phyloP scores from a whole-genome alignment of 2,329 filamentous ascomycete genomes.

The Curvularia verruculosa region DNA sequence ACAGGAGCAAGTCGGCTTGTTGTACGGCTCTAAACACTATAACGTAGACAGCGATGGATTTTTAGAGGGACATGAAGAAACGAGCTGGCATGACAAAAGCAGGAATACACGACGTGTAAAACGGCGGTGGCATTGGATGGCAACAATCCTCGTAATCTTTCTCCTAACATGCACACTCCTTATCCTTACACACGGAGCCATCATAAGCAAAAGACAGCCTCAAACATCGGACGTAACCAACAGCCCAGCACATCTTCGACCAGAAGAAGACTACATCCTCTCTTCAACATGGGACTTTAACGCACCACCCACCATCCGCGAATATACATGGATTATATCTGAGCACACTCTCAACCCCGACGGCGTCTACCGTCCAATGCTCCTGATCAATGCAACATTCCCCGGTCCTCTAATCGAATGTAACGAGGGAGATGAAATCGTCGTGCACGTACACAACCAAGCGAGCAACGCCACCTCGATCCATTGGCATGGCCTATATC shows the following conservation, averaged over 20 bases:
- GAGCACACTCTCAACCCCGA: slow-evolving; percentile 66
- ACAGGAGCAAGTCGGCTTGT: slow-evolving; percentile 33
- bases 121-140: slow-evolving; percentile 18
- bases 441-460: slow-evolving; percentile 65
- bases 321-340: slow-evolving; percentile 66
- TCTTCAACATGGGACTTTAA: slow-evolving; percentile 62
- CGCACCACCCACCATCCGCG: slow-evolving; percentile 58
- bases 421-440: slow-evolving; percentile 68
- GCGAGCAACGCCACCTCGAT: slow-evolving; percentile 65
- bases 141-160: slow-evolving; percentile 14
- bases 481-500: slow-evolving; percentile 67
- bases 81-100: slow-evolving; percentile 12
- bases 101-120: slow-evolving; percentile 3
- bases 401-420: slow-evolving; percentile 50
- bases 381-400: slow-evolving; percentile 50
- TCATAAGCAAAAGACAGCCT: neutral
- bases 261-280: slow-evolving; percentile 57
- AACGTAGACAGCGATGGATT: slow-evolving; percentile 8
- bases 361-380: slow-evolving; percentile 53
- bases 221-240: neutral
- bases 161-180: slow-evolving; percentile 20
- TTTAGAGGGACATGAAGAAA: slow-evolving; percentile 17
- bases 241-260: slow-evolving; percentile 21
- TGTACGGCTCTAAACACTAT: slow-evolving; percentile 17
- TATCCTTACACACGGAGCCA: neutral